A percentile compares a stretch with the other conserved stretches of the same genome.
These are phyloP conservation scores for Brettanomyces anomalus DNA, from an alignment of 805 yeast genomes.

Conservation along the genomic window DNA sequence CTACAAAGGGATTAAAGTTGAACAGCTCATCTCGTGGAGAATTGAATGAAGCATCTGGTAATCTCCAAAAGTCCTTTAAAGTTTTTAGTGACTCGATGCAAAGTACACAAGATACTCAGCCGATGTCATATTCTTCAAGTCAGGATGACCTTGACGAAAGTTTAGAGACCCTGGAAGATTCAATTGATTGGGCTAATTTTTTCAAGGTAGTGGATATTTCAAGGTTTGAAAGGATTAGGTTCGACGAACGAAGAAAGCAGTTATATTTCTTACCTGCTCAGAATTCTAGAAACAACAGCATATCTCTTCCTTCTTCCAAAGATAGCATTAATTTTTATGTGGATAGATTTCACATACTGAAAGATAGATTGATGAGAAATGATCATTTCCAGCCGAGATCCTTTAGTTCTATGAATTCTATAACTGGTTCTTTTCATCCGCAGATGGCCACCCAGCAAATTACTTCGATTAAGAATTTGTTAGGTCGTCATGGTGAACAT, in stretches of 20 bases:
- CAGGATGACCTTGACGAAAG: neutral
- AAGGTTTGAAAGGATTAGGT: conserved; percentile 55
- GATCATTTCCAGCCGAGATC: conserved; percentile 58
- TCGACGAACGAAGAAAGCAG: conserved; percentile 54
- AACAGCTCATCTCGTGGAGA: conserved; percentile 2
- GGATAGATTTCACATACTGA: conserved; percentile 51
- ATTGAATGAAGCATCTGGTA: conserved; percentile 10
- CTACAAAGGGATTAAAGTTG: neutral
- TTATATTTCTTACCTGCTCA: conserved; percentile 32
- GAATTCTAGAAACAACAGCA: neutral
- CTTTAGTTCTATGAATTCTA: conserved; percentile 31
- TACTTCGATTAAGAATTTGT: conserved; percentile 70
- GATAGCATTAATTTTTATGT: conserved; percentile 34
- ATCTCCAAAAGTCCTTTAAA: conserved; percentile 6
- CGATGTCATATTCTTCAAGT: neutral
- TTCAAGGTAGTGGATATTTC: conserved; percentile 57
- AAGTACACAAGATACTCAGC: neutral
- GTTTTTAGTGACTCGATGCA: neutral
- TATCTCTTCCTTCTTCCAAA: conserved; percentile 12
- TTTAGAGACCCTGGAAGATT: neutral
- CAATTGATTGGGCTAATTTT: conserved; percentile 62
- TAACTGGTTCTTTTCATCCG: conserved; percentile 20
- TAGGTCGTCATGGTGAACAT: conserved; percentile 74
- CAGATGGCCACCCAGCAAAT: conserved; percentile 27
- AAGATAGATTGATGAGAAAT: conserved; percentile 68